These are phyloP conservation scores for Pseudogymnoascus pannorum DNA, from an alignment of 2,329 filamentous ascomycete species.

Conservation along the genomic window DNA sequence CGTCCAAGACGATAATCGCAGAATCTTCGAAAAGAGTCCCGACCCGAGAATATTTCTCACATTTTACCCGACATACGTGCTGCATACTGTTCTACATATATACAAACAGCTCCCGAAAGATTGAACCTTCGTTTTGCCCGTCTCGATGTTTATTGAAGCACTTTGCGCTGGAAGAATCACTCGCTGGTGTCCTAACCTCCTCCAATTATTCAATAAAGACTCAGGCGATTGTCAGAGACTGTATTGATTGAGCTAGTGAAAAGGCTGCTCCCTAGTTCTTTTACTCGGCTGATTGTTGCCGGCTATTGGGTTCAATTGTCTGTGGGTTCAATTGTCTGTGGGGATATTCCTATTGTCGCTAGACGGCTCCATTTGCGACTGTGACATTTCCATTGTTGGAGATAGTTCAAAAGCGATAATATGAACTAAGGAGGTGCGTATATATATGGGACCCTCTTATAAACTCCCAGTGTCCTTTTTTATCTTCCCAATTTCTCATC, in stretches of 20 bases:
- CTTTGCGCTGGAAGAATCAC: not conserved
- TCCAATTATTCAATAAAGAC: not conserved
- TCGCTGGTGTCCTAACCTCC: not conserved
- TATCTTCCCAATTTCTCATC: not conserved
- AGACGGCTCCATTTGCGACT: not conserved
- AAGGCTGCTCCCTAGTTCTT: not conserved
- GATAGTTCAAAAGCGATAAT: not conserved
- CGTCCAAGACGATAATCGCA: not conserved
- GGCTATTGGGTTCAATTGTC: not conserved
- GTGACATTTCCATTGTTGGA: not conserved
- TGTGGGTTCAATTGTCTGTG: not conserved
- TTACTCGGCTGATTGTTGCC: too few species aligned
- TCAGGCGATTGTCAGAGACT: not conserved
- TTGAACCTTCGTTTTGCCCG: not conserved
- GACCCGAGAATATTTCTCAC: not conserved
- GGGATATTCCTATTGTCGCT: not conserved
- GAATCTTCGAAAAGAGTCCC: not conserved
- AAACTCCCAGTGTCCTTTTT: not conserved
- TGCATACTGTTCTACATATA: not conserved
- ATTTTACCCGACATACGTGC: not conserved
- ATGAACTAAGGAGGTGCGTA: not conserved
- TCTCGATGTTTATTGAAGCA: constrained; percentile 7
- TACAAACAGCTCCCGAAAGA: not conserved
- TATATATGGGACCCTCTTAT: not conserved
- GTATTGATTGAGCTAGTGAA: not conserved